Percentiles rank a stretch among this genome's conserved stretches.
Evolutionary conservation across 345 rosid species (phyloP).

Genomic region (Angophora floribunda): DNA sequence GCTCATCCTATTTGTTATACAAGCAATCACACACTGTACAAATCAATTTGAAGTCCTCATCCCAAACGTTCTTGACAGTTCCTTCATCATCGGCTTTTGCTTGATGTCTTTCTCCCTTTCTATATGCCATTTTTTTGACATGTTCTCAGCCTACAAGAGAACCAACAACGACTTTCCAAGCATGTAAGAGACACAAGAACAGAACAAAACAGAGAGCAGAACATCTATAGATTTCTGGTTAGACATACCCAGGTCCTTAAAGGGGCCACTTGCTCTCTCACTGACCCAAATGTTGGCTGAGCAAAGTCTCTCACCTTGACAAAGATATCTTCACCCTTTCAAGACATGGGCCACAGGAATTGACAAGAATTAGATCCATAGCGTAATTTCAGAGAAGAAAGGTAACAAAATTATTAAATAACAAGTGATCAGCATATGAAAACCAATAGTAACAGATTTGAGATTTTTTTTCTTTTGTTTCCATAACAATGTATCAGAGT

Average conservation of each 20-base stretch:
- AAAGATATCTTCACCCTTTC: constrained; percentile 54
- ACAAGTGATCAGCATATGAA: not conserved
- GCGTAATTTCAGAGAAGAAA: not conserved
- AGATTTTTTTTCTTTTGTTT: not conserved
- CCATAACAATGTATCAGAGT: not conserved
- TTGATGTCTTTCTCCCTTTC: constrained; percentile 33
- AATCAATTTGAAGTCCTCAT: constrained; percentile 22
- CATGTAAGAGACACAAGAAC: not conserved
- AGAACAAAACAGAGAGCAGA: not conserved
- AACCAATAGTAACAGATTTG: not conserved
- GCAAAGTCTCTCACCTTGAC: constrained; percentile 47
- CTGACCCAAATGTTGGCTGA: constrained; percentile 45
- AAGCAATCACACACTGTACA: not conserved
- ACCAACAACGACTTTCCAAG: not conserved
- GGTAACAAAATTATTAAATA: not conserved
- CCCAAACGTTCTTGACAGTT: constrained; percentile 60
- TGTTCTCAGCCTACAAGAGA: constrained; percentile 43
- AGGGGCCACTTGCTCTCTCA: constrained; percentile 56
- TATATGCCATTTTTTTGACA: constrained; percentile 64
- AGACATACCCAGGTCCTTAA: constrained; percentile 60
- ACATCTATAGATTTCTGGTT: not conserved
- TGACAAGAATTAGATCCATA: not conserved
- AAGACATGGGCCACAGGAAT: not conserved
- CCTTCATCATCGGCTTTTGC: constrained; percentile 63
- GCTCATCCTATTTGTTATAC: not conserved